Conservation (phyloP, 441 rosid species). For the Theobroma grandiflorum region DNA sequence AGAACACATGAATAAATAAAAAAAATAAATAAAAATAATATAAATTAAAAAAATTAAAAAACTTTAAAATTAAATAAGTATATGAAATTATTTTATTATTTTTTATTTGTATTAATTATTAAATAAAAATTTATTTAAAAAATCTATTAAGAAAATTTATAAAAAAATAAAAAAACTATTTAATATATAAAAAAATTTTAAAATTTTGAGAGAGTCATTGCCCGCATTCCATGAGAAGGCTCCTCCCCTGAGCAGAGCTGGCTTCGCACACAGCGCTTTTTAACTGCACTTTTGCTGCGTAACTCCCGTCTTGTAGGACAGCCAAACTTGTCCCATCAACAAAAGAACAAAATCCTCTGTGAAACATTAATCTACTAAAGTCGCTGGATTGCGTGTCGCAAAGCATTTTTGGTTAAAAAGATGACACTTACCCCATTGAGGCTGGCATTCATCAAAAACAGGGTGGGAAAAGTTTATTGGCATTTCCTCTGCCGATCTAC, state of each 20-base stretch:
- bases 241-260: neutral
- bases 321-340: neutral
- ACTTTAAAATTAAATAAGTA: too few relatives aligned
- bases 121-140: too few relatives aligned
- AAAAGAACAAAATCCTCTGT: neutral
- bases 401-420: neutral
- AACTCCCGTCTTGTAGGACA: neutral
- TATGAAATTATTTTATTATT: too few relatives aligned
- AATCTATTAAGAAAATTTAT: too few relatives aligned
- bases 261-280: neutral
- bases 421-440: neutral
- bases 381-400: neutral
- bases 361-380: neutral
- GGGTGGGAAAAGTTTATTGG: neutral
- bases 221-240: too few relatives aligned
- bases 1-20: too few relatives aligned
- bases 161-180: too few relatives aligned
- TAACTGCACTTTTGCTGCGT: neutral
- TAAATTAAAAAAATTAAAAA: too few relatives aligned
- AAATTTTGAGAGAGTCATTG: too few relatives aligned
- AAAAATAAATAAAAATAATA: too few relatives aligned
- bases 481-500: neutral
- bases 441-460: neutral
- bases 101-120: too few relatives aligned
- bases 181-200: too few relatives aligned